Base-by-base conservation (phyloP, 179 eudicot genomes). In the Silene noctiflora region DNA sequence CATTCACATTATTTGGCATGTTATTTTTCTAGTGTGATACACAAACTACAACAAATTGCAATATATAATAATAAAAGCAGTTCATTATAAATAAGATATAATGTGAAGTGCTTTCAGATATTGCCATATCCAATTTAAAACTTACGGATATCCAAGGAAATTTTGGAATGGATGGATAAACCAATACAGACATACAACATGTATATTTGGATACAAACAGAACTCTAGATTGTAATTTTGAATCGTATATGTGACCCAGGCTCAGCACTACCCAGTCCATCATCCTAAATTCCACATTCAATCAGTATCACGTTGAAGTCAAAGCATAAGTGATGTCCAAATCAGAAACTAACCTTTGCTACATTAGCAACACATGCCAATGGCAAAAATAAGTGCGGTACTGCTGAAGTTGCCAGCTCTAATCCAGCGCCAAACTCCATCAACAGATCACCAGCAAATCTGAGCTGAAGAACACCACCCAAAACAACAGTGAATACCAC, bases 381-480 rank as follows among this genome's bases (percentile, higher is more conserved):
- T 79, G 99, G 99, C 62, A 96, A 88, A 83, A 96, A 96, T 68
- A 96, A 88, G 74, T 96, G 97, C 19, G 99, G 99, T 63, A 86
- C 84, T 63, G 86, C 91, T 76, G 99, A 87, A 84, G 98, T 96
- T 53, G 90, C 98, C 84, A 96, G 86, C 85, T 96, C 99, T 69
- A 96, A 84, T 48, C 92, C 99, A 77, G 99, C 99, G 81, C 99
- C 99, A 79, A 95, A 77, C 80, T 96, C 98, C 99, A 96, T 89
- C 74, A 96, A 78, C 75, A 96, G 88, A 87, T 96, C 99, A 74
- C 99, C 98, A 27, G 99, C 61, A 86, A 91, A 89, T 73, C 98
- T 88, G 73, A 95, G 98, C 99, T 95, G 90, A 75, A 87, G 79
- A 48, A 61, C 55, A 78, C 73, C 27, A 25, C 72, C 56, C 59